phyloP scores from a whole-genome alignment of 1,139 yeast species.

The Kodamaea plutei region DNA sequence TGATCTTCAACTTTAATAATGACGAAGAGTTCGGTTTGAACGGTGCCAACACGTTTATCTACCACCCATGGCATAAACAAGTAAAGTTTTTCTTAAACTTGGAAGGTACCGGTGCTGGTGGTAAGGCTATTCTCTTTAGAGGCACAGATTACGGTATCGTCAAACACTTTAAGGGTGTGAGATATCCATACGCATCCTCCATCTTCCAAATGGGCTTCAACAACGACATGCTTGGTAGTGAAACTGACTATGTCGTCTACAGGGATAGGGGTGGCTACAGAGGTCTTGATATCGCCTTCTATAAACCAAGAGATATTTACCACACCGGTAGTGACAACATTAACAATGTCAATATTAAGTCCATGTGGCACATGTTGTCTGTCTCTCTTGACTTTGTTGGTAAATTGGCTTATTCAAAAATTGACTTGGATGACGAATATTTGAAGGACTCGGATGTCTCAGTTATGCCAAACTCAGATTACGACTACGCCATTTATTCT shows the following conservation, averaged over 20 bases:
- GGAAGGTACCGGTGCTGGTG: constrained; percentile 97
- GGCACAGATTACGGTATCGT: constrained; percentile 71
- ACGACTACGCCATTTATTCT: constrained; percentile 54
- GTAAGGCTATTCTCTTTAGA: constrained; percentile 78
- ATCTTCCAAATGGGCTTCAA: constrained; percentile 80
- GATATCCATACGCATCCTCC: constrained; percentile 75
- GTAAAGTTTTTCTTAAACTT: constrained; percentile 71
- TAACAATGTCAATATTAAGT: constrained; percentile 54
- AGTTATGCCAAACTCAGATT: constrained; percentile 7
- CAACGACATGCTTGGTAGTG: constrained; percentile 66
- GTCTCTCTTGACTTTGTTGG: constrained; percentile 58
- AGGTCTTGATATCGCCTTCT: constrained; percentile 70
- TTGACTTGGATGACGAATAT: constrained; percentile 36
- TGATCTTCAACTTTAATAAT: constrained; percentile 82
- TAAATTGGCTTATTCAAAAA: constrained; percentile 34
- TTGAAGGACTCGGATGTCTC: constrained; percentile 6
- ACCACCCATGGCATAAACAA: constrained; percentile 68
- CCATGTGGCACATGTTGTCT: constrained; percentile 81
- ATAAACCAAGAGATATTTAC: constrained; percentile 72
- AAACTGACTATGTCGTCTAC: constrained; percentile 82
- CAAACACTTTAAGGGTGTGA: constrained; percentile 42
- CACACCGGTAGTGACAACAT: constrained; percentile 78
- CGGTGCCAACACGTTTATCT: constrained; percentile 74
- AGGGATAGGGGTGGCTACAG: constrained; percentile 57
- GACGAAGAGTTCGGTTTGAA: constrained; percentile 86